These are phyloP conservation scores for Colletotrichum musicola DNA, from an alignment of 2,329 filamentous ascomycete species.

Conservation along the genomic window DNA sequence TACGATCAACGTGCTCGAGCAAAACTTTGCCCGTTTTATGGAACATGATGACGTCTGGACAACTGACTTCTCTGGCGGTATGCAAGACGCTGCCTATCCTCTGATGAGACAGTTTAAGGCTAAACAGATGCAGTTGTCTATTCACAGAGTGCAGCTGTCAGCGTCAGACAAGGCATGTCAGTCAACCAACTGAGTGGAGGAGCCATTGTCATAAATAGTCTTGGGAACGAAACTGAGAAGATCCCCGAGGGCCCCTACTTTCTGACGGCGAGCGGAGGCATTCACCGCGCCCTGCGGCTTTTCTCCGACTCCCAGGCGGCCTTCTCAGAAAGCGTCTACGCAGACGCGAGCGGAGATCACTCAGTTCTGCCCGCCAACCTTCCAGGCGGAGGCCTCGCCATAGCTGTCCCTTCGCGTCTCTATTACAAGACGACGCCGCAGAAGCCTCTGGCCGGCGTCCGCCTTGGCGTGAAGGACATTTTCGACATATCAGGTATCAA, in stretches of 20 bases:
- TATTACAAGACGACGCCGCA: constrained; percentile 62
- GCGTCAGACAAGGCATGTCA: not conserved
- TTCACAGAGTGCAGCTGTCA: not conserved
- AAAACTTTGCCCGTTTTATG: too few species aligned
- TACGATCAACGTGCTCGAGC: too few species aligned
- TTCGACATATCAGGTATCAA: constrained; percentile 67
- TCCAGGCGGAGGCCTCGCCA: constrained; percentile 34
- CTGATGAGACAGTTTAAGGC: too few species aligned
- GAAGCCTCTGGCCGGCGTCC: constrained; percentile 63
- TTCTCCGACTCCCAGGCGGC: constrained; percentile 43
- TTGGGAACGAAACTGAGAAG: not conserved
- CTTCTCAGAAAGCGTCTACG: constrained; percentile 36
- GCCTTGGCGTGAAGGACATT: constrained; percentile 72
- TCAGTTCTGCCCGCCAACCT: constrained; percentile 32
- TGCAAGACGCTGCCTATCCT: too few species aligned
- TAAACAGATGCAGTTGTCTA: too few species aligned
- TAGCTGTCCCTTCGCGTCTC: constrained; percentile 67
- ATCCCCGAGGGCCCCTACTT: constrained; percentile 37
- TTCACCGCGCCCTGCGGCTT: constrained; percentile 40
- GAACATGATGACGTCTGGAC: too few species aligned
- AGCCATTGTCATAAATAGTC: not conserved
- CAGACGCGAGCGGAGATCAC: constrained; percentile 4
- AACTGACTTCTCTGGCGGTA: too few species aligned
- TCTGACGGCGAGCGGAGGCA: constrained; percentile 15
- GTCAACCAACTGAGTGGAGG: not conserved